Conservation (phyloP, 1,284 basidiomycete species). For the Sanguinoderma infundibulare region DNA sequence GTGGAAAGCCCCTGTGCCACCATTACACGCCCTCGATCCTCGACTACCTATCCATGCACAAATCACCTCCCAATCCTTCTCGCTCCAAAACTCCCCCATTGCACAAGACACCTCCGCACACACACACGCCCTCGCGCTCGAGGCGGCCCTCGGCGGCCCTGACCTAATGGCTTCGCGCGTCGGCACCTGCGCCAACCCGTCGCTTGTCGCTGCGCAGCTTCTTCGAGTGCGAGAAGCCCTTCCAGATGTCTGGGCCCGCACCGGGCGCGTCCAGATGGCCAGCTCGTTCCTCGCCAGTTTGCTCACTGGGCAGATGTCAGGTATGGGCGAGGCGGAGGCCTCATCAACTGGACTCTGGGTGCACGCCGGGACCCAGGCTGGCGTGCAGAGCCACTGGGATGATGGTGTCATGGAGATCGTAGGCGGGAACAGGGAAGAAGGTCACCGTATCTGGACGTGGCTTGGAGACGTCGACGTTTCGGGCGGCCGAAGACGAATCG, state of each 20-base stretch:
- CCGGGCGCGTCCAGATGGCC: slow-evolving; percentile 71
- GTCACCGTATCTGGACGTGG: slow-evolving; percentile 69
- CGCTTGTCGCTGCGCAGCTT: slow-evolving; percentile 71
- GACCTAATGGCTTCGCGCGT: slow-evolving; percentile 76
- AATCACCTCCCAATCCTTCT: slow-evolving; percentile 68
- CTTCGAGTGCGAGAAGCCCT: slow-evolving; percentile 72
- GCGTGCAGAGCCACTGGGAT: slow-evolving; percentile 69
- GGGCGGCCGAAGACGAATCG: slow-evolving; percentile 62
- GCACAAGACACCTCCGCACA: slow-evolving; percentile 80
- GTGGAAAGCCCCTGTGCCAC: slow-evolving; percentile 77
- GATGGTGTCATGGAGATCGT: slow-evolving; percentile 76
- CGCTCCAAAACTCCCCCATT: slow-evolving; percentile 75
- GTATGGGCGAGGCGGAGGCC: slow-evolving; percentile 76
- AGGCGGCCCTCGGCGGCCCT: slow-evolving; percentile 74
- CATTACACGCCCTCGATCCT: slow-evolving; percentile 69
- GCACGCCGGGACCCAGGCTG: slow-evolving; percentile 41
- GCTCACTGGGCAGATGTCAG: slow-evolving; percentile 70
- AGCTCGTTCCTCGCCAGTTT: slow-evolving; percentile 75
- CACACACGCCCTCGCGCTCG: slow-evolving; percentile 72
- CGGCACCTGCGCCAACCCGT: slow-evolving; percentile 69
- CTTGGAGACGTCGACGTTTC: slow-evolving; percentile 73
- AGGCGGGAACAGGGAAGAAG: slow-evolving; percentile 74
- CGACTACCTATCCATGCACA: slow-evolving; percentile 67
- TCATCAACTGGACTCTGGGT: slow-evolving; percentile 79
- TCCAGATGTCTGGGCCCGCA: slow-evolving; percentile 75